A percentile compares a stretch with the other conserved stretches of the same genome.
These are phyloP conservation scores for Sordariomycetes sp. DNA, from an alignment of 2,329 filamentous ascomycete genomes.

Conservation along the genomic window DNA sequence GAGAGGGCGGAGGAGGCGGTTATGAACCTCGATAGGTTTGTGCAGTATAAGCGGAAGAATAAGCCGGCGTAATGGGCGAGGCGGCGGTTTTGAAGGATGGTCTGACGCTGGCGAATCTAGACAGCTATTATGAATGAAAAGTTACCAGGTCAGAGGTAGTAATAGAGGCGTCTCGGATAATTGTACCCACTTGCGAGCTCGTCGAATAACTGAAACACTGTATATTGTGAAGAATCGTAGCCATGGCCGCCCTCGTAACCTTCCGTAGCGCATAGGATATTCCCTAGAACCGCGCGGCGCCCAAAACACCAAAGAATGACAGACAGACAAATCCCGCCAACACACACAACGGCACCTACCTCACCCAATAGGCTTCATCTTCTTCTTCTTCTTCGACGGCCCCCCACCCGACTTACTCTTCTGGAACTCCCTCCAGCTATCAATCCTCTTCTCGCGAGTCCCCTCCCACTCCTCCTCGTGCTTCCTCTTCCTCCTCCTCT, in stretches of 20 bases:
- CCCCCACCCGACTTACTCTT: slow-evolving; percentile 48
- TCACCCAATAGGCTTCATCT: slow-evolving; percentile 49
- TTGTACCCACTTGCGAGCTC: not conserved
- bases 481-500: slow-evolving; percentile 73
- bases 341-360: not conserved
- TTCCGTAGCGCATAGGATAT: not conserved
- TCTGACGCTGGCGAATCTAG: not conserved
- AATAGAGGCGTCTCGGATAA: not conserved
- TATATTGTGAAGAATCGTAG: not conserved
- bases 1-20: slow-evolving; percentile 45
- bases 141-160: not conserved
- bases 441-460: slow-evolving; percentile 80
- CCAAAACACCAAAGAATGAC: not conserved
- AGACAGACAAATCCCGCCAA: not conserved
- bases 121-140: not conserved
- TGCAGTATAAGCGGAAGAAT: slow-evolving; percentile 52
- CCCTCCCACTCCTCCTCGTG: slow-evolving; percentile 94
- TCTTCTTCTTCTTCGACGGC: slow-evolving; percentile 49
- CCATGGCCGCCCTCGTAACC: not conserved
- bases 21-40: slow-evolving; percentile 47
- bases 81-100: not conserved
- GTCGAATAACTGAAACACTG: not conserved
- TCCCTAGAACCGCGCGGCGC: not conserved
- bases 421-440: slow-evolving; percentile 86
- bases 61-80: slow-evolving; percentile 15